Evolutionary conservation across 306 rosid genomes (phyloP), one percentile per base, ranked within the genome.

Genomic region (Castanospermum australe): DNA sequence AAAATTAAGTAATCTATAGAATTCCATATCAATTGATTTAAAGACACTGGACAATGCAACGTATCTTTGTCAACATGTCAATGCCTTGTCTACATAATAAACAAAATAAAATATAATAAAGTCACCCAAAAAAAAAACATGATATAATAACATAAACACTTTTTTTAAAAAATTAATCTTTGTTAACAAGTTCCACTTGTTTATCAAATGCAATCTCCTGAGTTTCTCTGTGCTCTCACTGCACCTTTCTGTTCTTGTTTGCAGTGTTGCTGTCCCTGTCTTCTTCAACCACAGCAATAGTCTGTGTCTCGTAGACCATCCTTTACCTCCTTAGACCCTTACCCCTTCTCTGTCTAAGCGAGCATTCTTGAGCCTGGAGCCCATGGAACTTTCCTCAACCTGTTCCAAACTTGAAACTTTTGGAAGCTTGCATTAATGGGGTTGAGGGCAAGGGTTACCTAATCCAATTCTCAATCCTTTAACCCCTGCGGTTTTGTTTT

Each of bases 191-290:
- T 68, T 35, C 17, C 69, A 47, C 84, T 78, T 60, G 79, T 90
- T 82, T 81, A 82, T 75, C 69, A 73, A 73, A 84, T 56, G 86
- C 79, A 85, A 72, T 75, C 77, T 86, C 70, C 76, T 47, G 80
- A 35, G 47, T 68, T 65, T 73, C 80, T 76, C 84, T 84, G 89
- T 76, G 54, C 83, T 80, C 86, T 77, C 82, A 90, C 83, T 62
- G 85, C 85, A 85, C 90, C 90, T 86, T 84, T 81, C 84, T 89
- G 84, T 83, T 86, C 83, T 51, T 85, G 78, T 88, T 70, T 75
- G 73, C 82, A 71, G 83, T 61, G 84, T 74, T 84, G 48, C 81
- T 50, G 76, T 85, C 82, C 69, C 84, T 60, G 30, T 72, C 86
- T 77, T 57, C 82, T 77, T 66, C 85, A 75, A 67, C 82, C 75